Percentiles rank a stretch among this genome's conserved stretches.
Conservation (phyloP, 371 early-diverging fungal genomes). For the Lichtheimia ornata region DNA sequence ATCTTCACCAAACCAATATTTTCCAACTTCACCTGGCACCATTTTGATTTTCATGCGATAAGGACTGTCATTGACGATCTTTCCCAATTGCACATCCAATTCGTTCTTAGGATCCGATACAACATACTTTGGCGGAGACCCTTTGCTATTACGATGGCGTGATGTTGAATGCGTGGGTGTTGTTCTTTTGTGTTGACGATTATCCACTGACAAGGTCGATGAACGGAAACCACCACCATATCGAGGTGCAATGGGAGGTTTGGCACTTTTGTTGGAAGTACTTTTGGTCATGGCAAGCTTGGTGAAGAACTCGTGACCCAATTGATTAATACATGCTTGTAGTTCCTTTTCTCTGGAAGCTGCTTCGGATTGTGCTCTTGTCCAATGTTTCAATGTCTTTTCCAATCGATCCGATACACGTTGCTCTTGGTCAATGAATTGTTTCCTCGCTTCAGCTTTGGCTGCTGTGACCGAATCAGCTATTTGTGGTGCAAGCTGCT, state of each 20-base stretch:
- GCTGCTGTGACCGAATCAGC: conserved; percentile 26
- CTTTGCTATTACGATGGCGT: too few species aligned
- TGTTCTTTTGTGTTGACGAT: neutral
- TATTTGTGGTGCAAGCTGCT: conserved; percentile 29
- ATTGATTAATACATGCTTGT: conserved; percentile 38
- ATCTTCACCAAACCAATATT: conserved; percentile 77
- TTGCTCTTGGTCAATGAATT: conserved; percentile 39
- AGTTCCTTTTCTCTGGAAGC: conserved; percentile 36
- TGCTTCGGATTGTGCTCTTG: conserved; percentile 32
- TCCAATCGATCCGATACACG: conserved; percentile 43
- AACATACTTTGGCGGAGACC: too few species aligned
- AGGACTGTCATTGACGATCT: conserved; percentile 61
- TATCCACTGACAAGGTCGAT: neutral
- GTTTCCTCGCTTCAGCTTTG: conserved; percentile 40
- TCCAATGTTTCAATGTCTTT: conserved; percentile 49
- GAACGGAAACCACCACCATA: neutral
- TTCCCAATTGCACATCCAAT: conserved; percentile 47
- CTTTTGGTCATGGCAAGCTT: conserved; percentile 44
- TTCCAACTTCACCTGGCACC: conserved; percentile 57
- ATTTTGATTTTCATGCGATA: conserved; percentile 39
- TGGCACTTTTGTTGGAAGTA: conserved; percentile 39
- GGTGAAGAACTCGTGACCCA: conserved; percentile 50
- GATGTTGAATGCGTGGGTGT: too few species aligned
- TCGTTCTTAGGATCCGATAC: conserved; percentile 48
- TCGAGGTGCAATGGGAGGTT: neutral